These are phyloP conservation scores for Aspergillus alliaceus DNA, from an alignment of 2,329 filamentous ascomycete genomes.

Conservation along the genomic window DNA sequence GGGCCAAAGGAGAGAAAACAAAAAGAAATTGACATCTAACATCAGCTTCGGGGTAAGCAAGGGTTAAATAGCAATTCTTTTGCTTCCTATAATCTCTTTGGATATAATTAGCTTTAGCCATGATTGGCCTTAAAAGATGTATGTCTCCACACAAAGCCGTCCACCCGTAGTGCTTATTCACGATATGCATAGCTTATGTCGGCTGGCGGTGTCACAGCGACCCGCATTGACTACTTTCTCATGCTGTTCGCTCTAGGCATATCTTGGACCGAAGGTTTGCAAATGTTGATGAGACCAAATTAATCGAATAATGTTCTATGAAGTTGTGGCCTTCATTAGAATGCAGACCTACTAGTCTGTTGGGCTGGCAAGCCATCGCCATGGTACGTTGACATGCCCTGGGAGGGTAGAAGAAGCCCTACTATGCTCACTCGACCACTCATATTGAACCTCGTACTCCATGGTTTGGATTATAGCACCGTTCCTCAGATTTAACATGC, in stretches of 20 bases:
- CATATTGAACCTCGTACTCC: not conserved
- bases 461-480: not conserved
- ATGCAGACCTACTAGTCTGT: not conserved
- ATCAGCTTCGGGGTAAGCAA: not conserved
- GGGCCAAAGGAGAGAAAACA: not conserved
- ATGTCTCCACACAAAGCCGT: not conserved
- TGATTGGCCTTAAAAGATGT: not conserved
- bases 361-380: not conserved
- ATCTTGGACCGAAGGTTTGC: too few species aligned
- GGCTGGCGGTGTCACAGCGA: too few species aligned
- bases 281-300: too few species aligned
- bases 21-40: not conserved
- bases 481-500: not conserved
- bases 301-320: too few species aligned
- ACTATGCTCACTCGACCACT: not conserved
- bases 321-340: not conserved
- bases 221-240: too few species aligned
- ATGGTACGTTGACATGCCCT: not conserved
- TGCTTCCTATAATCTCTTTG: not conserved
- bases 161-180: not conserved
- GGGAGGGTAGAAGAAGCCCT: not conserved
- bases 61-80: not conserved
- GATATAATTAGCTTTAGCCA: not conserved
- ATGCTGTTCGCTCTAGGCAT: too few species aligned
- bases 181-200: not conserved